phyloP scores from a whole-genome alignment of 2,329 filamentous ascomycete species.

The Tolypocladium paradoxum region DNA sequence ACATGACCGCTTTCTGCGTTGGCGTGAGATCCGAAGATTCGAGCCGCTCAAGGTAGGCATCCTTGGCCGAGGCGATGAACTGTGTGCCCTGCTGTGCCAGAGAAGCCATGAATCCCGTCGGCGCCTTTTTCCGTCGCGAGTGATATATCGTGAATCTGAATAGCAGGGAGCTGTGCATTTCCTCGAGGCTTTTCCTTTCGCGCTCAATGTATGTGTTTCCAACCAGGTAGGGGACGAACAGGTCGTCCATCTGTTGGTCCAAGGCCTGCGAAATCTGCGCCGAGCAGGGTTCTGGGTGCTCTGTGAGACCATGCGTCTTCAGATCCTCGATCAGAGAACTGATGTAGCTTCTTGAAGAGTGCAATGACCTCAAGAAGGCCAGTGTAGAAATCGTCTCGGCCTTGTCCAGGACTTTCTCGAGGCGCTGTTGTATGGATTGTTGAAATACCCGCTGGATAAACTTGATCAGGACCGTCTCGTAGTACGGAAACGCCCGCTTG shows the following conservation, averaged over 20 bases:
- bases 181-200: conserved; percentile 60
- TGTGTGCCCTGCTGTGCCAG: conserved; percentile 85
- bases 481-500: conserved; percentile 89
- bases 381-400: conserved; percentile 84
- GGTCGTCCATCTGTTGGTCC: conserved; percentile 65
- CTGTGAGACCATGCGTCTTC: conserved; percentile 87
- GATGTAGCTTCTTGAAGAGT: conserved; percentile 85
- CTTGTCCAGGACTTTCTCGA: conserved; percentile 94
- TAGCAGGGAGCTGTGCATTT: conserved; percentile 78
- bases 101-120: conserved; percentile 86
- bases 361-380: conserved; percentile 81
- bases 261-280: conserved; percentile 70
- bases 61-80: conserved; percentile 75
- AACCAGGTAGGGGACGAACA: conserved; percentile 62
- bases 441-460: conserved; percentile 96
- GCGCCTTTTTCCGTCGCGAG: conserved; percentile 73
- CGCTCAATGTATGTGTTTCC: conserved; percentile 61
- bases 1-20: conserved; percentile 82
- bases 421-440: conserved; percentile 89
- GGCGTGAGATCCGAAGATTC: conserved; percentile 81
- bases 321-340: conserved; percentile 80
- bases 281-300: conserved; percentile 85
- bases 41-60: conserved; percentile 80
- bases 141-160: conserved; percentile 98
- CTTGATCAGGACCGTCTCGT: conserved; percentile 84